Base-by-base conservation (phyloP, 768 basidiomycete genomes). In the Clathrus columnatus region DNA sequence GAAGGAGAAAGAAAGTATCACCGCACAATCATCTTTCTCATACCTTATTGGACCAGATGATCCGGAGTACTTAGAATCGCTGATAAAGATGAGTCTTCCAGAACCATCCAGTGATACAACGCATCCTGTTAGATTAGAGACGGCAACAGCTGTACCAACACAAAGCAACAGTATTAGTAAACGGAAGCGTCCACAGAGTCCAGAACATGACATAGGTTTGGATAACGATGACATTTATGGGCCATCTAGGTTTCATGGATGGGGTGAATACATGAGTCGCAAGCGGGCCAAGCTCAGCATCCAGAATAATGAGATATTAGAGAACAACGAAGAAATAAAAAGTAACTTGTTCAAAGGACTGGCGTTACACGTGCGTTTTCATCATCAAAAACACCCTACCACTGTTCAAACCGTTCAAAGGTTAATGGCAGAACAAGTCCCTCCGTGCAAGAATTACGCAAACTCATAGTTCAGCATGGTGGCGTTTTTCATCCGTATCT, bases 281-380 rank as follows among this genome's bases (percentile, higher is more conserved):
- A 97, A 97, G 70, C 81, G 95, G 2, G 85, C 87, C 27, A 98
- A 98, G 67, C 67, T 98, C 48, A 88, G 87, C 61, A 82, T 91
- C 4, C 88, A 92, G 70, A 90, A 91, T 58, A 65, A 65, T 29
- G 67, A 69, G 53, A 63, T 77, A 30, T 64, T 68, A 24, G 57
- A 62, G 20, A 44, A 32, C n/a, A 61, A 53, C 20, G 65, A 50
- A 43, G 42, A 50, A 53, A 59, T 42, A 18, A 69, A 69, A 32
- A 76, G 73, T 41, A 66, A 73, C 56, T 79, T 96, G 30, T 91
- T 98, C 61, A 69, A 75, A 27, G 89, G 85, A 0, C 61, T 94
- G 24, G 73, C 84, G 0, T 83, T 97, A 48, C 91, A 97, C 67
- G 94, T 96, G 68, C 61, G 85, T 71, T n/a, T 51, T 8, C 26